Evolutionary conservation across 1,284 basidiomycete species (phyloP).

Genomic region (Sutorius eximius): DNA sequence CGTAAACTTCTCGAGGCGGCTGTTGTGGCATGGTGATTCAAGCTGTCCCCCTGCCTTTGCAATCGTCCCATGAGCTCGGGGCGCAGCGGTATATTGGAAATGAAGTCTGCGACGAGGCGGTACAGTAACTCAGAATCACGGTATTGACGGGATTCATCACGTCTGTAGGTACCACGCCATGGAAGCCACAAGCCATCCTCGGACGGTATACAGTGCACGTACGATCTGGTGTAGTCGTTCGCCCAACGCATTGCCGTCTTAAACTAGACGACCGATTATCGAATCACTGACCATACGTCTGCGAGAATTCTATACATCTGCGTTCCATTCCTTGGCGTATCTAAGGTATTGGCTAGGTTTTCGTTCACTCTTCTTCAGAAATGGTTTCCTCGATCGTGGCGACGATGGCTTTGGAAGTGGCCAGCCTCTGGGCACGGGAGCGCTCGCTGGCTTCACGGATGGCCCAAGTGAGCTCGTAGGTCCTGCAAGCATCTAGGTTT

Average conservation of each 20-base stretch:
- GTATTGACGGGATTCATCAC: slow-evolving; percentile 34
- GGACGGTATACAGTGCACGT: background rate
- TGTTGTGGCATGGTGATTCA: slow-evolving; percentile 27
- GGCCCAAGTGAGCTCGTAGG: slow-evolving; percentile 88
- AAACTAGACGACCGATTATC: background rate
- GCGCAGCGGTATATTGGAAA: slow-evolving; percentile 55
- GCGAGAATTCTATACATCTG: slow-evolving; percentile 1
- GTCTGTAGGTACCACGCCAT: slow-evolving; percentile 3
- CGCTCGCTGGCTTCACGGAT: slow-evolving; percentile 77
- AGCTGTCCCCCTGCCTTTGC: slow-evolving; percentile 39
- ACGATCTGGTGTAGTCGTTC: background rate
- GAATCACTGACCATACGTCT: background rate
- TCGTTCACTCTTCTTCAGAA: slow-evolving; percentile 29
- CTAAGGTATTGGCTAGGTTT: background rate
- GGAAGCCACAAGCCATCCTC: slow-evolving; percentile 2
- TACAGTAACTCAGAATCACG: background rate
- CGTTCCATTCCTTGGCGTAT: background rate
- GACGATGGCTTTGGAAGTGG: slow-evolving; percentile 15
- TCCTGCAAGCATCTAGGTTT: slow-evolving; percentile 74
- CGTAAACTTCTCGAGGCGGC: slow-evolving; percentile 25
- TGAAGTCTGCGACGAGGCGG: slow-evolving; percentile 75
- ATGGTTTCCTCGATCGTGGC: slow-evolving; percentile 26
- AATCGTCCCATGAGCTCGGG: slow-evolving; percentile 25
- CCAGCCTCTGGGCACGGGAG: slow-evolving; percentile 41
- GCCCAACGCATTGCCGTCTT: background rate